A percentile compares a stretch with the other conserved stretches of the same genome.
Conservation (phyloP, 768 basidiomycete species). For the Mycena galericulata region DNA sequence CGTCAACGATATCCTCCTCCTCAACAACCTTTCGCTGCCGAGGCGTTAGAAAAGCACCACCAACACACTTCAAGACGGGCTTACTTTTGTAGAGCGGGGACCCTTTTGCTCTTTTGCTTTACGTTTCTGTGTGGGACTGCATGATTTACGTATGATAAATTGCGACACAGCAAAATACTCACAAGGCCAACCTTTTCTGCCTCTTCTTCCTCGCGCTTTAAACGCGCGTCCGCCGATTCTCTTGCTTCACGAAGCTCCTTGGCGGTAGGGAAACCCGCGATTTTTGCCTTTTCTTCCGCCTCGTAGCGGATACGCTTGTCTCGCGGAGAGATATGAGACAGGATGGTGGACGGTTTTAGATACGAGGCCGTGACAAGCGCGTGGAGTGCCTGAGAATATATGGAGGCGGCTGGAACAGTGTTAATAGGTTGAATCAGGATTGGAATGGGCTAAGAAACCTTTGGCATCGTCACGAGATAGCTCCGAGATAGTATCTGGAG, state of each 20-base stretch:
- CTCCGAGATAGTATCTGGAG: conserved; percentile 72
- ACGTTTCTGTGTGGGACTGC: conserved; percentile 64
- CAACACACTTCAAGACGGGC: neutral
- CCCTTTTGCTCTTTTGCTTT: conserved; percentile 63
- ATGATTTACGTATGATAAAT: conserved; percentile 37
- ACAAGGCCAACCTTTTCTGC: conserved; percentile 82
- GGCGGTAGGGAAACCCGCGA: conserved; percentile 81
- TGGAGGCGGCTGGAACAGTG: conserved; percentile 42
- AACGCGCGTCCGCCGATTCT: conserved; percentile 69
- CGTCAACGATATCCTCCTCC: conserved; percentile 74
- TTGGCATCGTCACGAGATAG: conserved; percentile 67
- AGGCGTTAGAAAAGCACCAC: conserved; percentile 7
- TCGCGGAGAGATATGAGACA: conserved; percentile 83
- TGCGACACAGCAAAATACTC: conserved; percentile 41
- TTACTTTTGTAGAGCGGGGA: conserved; percentile 68
- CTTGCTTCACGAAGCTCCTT: conserved; percentile 83
- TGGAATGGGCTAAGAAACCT: conserved; percentile 45
- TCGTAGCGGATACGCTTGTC: conserved; percentile 88
- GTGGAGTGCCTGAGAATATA: conserved; percentile 72
- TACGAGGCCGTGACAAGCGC: conserved; percentile 81
- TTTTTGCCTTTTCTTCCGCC: conserved; percentile 79
- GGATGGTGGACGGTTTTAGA: conserved; percentile 81
- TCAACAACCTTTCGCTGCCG: conserved; percentile 59
- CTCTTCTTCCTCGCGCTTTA: conserved; percentile 79
- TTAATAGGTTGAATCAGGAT: conserved; percentile 18